Base-by-base conservation (phyloP, 2,329 filamentous ascomycete species). In the Neurospora sp. region DNA sequence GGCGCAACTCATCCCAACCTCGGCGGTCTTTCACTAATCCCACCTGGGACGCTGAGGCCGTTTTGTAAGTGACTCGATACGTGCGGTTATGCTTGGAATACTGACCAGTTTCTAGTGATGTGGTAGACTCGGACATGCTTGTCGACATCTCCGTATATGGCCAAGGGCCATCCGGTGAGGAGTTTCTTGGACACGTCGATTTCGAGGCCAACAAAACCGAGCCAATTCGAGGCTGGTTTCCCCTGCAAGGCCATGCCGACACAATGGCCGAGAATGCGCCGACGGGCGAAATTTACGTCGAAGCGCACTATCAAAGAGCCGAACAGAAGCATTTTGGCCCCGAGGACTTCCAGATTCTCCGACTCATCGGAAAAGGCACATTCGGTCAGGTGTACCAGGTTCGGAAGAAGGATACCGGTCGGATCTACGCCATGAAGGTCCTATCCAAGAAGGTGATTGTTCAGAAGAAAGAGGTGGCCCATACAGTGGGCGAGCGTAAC, bases 401-500 rank as follows among this genome's bases (percentile, higher is more conserved):
- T 7, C 91, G 93, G 76, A 99, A 99, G 87, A 96, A 93, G 84
- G 96, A 99, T 79, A 97, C 95, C 0, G 89, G 90, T 76, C 90
- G 96, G 66, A 97, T 99, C 72, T 99, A 99, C 78, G 96, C 96
- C 72, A 99, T 99, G 96, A 99, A 99, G 81, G 95, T 99, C 1
- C 84, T 99, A 39, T 97, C 96, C 68, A 99, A 99, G 86, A 99
- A 99, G 85, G 96, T 99, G 68, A 99, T 99, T 77, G 96, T 99
- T 36, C 96, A 99, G 82, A 99, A 99, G 87, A 99, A 99, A 82
- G 96, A 99, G 80, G 93, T 99, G 67, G 93, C 95, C 17, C 96
- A 99, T 79, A 99, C 96, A 0, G 90, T 99, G 43, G 96, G 96
- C 74, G 96, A 99, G 82, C 89, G 96, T 71, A 99, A 99, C 78